Base-by-base conservation (phyloP, 768 basidiomycete genomes). In the Lentinula aciculospora region DNA sequence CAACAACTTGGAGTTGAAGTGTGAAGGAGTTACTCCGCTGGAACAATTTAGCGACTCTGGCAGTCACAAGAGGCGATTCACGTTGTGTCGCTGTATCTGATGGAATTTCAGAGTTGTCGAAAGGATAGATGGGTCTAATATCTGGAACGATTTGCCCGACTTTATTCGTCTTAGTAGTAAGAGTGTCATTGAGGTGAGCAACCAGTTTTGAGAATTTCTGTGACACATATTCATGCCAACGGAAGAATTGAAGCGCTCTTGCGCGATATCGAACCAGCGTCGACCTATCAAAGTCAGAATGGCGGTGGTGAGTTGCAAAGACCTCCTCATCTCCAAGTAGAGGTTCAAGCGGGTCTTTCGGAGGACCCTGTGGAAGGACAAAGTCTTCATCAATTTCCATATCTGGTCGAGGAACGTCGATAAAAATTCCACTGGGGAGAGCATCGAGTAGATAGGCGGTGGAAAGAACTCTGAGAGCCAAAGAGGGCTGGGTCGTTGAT, bases 171-270 rank as follows among this genome's bases (percentile, higher is more conserved):
- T 37, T 50, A 47, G 56, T 39, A 44, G 39, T 46, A 32, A 69
- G 57, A 0, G 44, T 60, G 46, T 65, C 67, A 21, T 36, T 44
- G 27, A 63, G 58, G 44, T 28, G 56, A 46, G 63, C 60, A 51
- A 67, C 57, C 25, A 62, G 55, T 53, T 62, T 63, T 0, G 60
- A 49, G 44, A 54, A 32, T 9, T 62, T 48, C 37, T 56, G 44
- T 36, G 56, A 47, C n/a, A 67, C 60, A 50, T 63, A 50, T 21
- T 56, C 53, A 13, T 61, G 60, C 68, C 68, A 69, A 42, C 67
- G 67, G 58, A 67, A 66, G 55, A 67, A 67, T 57, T 69, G 68
- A 39, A 66, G 59, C 8, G 68, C 65, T 36, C 63, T 45, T 59
- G 56, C 51, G 23, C 56, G 64, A 62, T 67, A 62, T 42, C 62